phyloP scores from a whole-genome alignment of 805 yeast species.

The Nakazawaea molendinolei region DNA sequence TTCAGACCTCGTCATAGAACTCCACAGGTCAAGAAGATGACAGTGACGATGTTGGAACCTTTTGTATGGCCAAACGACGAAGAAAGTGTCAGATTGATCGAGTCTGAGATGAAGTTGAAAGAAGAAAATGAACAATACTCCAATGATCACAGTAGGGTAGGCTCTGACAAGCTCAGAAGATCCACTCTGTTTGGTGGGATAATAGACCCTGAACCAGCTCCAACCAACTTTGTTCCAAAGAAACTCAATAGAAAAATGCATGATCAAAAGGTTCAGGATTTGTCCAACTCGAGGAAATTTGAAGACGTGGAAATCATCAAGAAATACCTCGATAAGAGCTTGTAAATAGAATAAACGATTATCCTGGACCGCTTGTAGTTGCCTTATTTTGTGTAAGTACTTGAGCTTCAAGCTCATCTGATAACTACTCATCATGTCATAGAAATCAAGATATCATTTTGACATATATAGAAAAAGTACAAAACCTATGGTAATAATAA shows the following conservation, averaged over 20 bases:
- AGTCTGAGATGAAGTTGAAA: slow-evolving; percentile 25
- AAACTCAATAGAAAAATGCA: slow-evolving; percentile 36
- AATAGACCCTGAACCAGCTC: slow-evolving; percentile 43
- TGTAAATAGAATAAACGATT: slow-evolving; percentile 3
- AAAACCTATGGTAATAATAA: no score
- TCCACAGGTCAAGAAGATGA: slow-evolving; percentile 90
- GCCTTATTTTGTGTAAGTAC: no score
- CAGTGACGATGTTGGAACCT: slow-evolving; percentile 92
- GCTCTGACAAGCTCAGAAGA: slow-evolving; percentile 67
- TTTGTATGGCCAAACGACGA: slow-evolving; percentile 85
- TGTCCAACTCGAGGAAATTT: slow-evolving; percentile 17
- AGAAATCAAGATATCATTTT: no score
- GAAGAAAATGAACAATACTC: slow-evolving; percentile 46
- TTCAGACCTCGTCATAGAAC: slow-evolving; percentile 64
- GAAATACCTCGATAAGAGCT: slow-evolving; percentile 25
- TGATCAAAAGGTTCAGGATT: slow-evolving; percentile 35
- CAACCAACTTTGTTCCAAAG: slow-evolving; percentile 60
- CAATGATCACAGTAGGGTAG: slow-evolving; percentile 42
- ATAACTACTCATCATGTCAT: no score
- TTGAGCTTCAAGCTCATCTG: no score
- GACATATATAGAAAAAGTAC: no score
- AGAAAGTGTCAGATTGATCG: slow-evolving; percentile 22
- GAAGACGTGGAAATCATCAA: slow-evolving; percentile 30
- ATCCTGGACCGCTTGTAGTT: no score
- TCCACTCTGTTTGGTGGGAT: slow-evolving; percentile 72